Evolutionary conservation across 176 grass and related monocot species (phyloP), one percentile per base, ranked within the genome.

Genomic region (Secale cereale): DNA sequence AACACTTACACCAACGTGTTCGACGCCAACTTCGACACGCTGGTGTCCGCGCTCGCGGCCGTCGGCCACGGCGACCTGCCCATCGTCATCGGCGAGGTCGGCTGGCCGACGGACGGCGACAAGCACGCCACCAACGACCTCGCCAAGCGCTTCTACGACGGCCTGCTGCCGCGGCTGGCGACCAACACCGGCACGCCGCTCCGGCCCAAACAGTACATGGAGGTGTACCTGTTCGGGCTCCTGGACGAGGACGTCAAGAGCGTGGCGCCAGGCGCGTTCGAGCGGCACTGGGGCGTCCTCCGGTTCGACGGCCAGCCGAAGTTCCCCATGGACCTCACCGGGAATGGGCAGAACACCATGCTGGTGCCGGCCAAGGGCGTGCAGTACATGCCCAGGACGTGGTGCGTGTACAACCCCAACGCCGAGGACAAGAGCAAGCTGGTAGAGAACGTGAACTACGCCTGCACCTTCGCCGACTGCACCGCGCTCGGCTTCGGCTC

Each of bases 81-180:
- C 27, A 57, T 98, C 83, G 20, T 98, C n/a, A 73, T 98, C 45
- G 95, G 95, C 65, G 95, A 98, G 91, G 95, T 98, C 17, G 93
- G 95, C 23, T 98, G 95, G 95, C 95, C 95, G 31, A 98, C 95
- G 1, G 91, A 98, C 70, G 95, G 95, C 37, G 89, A 98, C 91
- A 82, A 83, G 74, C 89, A 90, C 85, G 95, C 95, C 48, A 89
- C 82, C 26, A 19, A 15, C 64, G 35, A 60, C 2, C 83, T 85
- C 70, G 95, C 95, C 17, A 91, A 98, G 83, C 85, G 95, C 7
- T 98, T 98, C 93, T 98, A 95, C 91, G 61, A 40, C 37, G 95
- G 95, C 27, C 89, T 98, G 2, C 66, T 95, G 1, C 48, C 45
- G 54, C 85, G 87, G 2, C 91, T 98, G 16, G 79, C 87, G 5